These are phyloP conservation scores for Mycotypha africana DNA, from an alignment of 371 early-diverging fungal species.

Conservation along the genomic window DNA sequence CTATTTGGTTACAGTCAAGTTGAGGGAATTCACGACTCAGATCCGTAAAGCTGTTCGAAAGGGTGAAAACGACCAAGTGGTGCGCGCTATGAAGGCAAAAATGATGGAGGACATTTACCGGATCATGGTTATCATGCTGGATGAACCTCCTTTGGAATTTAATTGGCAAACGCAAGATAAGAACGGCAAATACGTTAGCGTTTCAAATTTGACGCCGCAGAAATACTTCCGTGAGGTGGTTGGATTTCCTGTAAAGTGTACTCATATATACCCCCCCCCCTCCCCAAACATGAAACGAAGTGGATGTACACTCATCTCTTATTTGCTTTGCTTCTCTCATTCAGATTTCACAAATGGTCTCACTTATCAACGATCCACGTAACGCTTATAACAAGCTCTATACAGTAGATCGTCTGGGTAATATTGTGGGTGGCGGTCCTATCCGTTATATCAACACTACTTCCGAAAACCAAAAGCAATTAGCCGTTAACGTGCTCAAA, in stretches of 20 bases:
- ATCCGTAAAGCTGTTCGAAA: constrained; percentile 47
- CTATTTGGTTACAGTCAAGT: constrained; percentile 57
- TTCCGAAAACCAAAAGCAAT: constrained; percentile 51
- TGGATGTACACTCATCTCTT: too few species aligned
- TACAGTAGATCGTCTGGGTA: constrained; percentile 74
- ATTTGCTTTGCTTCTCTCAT: too few species aligned
- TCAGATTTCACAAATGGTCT: constrained; percentile 62
- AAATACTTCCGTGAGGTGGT: constrained; percentile 62
- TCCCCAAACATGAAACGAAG: too few species aligned
- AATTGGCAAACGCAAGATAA: constrained; percentile 71
- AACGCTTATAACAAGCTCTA: constrained; percentile 56
- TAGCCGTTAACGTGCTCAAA: constrained; percentile 56
- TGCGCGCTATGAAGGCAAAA: constrained; percentile 47
- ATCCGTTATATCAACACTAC: constrained; percentile 69
- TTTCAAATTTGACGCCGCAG: constrained; percentile 55
- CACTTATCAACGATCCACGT: constrained; percentile 78
- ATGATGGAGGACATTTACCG: constrained; percentile 70
- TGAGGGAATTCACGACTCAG: constrained; percentile 65
- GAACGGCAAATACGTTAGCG: constrained; percentile 58
- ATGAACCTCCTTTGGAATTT: constrained; percentile 71
- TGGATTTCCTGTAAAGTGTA: constrained; percentile 56
- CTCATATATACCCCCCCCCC: too few species aligned
- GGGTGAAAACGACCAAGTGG: constrained; percentile 33
- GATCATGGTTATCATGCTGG: constrained; percentile 67
- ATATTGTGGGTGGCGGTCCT: constrained; percentile 62